phyloP scores from a whole-genome alignment of 768 basidiomycete species.

The Psilocybe sp. region DNA sequence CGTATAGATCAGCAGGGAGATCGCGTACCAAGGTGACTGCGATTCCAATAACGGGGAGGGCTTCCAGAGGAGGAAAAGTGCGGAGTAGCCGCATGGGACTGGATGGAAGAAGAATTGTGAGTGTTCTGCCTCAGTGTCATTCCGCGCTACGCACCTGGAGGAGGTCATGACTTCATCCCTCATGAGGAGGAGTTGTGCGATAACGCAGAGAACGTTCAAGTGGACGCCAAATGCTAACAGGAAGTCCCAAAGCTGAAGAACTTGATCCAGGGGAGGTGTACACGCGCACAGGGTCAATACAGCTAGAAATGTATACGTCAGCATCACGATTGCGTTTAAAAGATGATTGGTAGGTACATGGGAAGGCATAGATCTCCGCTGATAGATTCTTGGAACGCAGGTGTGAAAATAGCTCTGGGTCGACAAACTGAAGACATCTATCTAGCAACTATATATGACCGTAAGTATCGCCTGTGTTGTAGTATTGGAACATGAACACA shows the following conservation, averaged over 20 bases:
- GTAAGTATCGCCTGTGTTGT: not conserved
- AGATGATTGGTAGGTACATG: constrained; percentile 54
- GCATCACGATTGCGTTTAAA: not conserved
- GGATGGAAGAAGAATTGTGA: constrained; percentile 2
- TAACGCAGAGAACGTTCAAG: constrained; percentile 94
- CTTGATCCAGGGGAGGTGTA: constrained; percentile 94
- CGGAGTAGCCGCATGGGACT: constrained; percentile 95
- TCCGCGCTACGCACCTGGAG: constrained; percentile 58
- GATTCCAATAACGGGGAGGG: constrained; percentile 84
- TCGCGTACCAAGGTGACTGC: constrained; percentile 93
- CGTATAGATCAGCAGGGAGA: constrained; percentile 81
- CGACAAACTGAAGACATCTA: constrained; percentile 87
- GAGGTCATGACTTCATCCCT: constrained; percentile 87
- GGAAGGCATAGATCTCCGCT: constrained; percentile 97
- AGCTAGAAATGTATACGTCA: constrained; percentile 42
- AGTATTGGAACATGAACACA: constrained; percentile 29
- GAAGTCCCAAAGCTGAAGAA: constrained; percentile 96
- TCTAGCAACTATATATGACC: constrained; percentile 71
- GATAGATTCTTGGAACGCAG: constrained; percentile 88
- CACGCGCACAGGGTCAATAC: constrained; percentile 94
- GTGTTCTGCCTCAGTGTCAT: not conserved
- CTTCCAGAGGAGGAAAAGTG: constrained; percentile 90
- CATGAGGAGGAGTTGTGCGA: constrained; percentile 90
- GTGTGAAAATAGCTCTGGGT: constrained; percentile 79
- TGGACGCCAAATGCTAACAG: constrained; percentile 95